Percentiles rank a stretch among this genome's conserved stretches.
Conservation (phyloP, 108 stramenopile species). For the Skeletonema costatum region DNA sequence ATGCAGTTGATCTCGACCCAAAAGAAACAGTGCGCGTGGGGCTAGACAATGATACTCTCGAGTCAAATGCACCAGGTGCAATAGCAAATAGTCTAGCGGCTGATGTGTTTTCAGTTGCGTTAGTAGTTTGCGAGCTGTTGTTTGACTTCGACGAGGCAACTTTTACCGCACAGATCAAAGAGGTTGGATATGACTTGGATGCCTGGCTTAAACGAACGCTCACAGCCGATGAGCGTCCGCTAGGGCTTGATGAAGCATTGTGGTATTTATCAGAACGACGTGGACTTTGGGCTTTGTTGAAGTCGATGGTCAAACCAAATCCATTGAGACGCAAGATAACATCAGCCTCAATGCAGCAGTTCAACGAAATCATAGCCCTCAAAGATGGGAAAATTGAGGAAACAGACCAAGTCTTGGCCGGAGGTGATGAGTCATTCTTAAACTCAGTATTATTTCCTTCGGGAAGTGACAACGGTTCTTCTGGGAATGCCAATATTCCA, state of each 20-base stretch:
- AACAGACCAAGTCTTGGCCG: constrained; percentile 26
- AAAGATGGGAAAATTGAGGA: constrained; percentile 20
- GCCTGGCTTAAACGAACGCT: constrained; percentile 61
- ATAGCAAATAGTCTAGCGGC: constrained; percentile 58
- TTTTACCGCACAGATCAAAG: constrained; percentile 68
- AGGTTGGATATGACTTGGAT: constrained; percentile 70
- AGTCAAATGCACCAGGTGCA: constrained; percentile 72
- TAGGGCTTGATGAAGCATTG: constrained; percentile 63
- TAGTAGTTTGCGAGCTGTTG: constrained; percentile 72
- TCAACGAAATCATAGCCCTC: constrained; percentile 47
- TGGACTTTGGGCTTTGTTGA: constrained; percentile 73
- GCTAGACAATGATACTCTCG: constrained; percentile 46
- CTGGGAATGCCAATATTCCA: background rate
- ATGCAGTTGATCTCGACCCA: constrained; percentile 79
- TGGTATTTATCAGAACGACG: constrained; percentile 66
- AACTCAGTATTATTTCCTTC: constrained; percentile 53
- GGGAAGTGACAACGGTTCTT: constrained; percentile 15
- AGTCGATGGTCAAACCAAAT: constrained; percentile 59
- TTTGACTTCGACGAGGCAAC: constrained; percentile 69
- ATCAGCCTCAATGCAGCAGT: constrained; percentile 44
- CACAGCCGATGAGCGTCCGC: constrained; percentile 41
- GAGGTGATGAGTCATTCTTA: constrained; percentile 58
- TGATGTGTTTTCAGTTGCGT: constrained; percentile 68
- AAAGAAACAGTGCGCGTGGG: constrained; percentile 57
- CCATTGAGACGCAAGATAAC: constrained; percentile 57